Conservation (phyloP, 495 filamentous ascomycete genomes). For the Hypoxylon crocopeplum region DNA sequence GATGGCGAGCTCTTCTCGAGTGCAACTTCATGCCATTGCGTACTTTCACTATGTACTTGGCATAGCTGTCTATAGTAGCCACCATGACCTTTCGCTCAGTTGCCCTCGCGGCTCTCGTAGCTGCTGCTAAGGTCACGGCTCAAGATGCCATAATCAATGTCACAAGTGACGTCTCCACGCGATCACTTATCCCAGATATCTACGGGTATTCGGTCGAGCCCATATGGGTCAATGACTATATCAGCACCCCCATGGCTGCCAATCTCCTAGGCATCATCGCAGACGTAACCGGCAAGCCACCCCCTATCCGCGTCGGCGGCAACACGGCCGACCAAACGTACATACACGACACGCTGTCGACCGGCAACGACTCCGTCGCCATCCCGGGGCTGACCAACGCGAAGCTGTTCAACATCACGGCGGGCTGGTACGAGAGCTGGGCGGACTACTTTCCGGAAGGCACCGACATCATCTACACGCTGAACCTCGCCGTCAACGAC, state of each 20-base stretch:
- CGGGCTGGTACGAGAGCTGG: conserved; percentile 37
- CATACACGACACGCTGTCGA: conserved; percentile 25
- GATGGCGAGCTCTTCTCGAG: conserved; percentile 2
- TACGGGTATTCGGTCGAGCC: conserved; percentile 43
- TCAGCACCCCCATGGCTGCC: conserved; percentile 34
- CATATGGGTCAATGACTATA: conserved; percentile 40
- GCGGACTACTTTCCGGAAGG: conserved; percentile 37
- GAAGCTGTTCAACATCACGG: conserved; percentile 38
- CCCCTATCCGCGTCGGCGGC: conserved; percentile 40
- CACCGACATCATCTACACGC: conserved; percentile 40
- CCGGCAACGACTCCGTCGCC: conserved; percentile 32
- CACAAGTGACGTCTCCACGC: conserved; percentile 19
- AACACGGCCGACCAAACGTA: conserved; percentile 43
- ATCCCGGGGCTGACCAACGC: conserved; percentile 20
- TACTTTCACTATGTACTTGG: too few relatives aligned
- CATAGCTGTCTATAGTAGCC: neutral
- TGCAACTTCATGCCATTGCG: too few relatives aligned
- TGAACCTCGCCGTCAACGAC: conserved; percentile 38
- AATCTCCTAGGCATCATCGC: conserved; percentile 33
- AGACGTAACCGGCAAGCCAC: conserved; percentile 31
- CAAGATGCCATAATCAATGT: conserved; percentile 26
- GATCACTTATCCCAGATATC: conserved; percentile 29
- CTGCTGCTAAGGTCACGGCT: conserved; percentile 13
- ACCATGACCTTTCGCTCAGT: conserved; percentile 21
- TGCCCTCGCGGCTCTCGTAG: conserved; percentile 18